Base-by-base conservation (phyloP, 352 stramenopile species). In the Phytophthora macrochlamydospora region DNA sequence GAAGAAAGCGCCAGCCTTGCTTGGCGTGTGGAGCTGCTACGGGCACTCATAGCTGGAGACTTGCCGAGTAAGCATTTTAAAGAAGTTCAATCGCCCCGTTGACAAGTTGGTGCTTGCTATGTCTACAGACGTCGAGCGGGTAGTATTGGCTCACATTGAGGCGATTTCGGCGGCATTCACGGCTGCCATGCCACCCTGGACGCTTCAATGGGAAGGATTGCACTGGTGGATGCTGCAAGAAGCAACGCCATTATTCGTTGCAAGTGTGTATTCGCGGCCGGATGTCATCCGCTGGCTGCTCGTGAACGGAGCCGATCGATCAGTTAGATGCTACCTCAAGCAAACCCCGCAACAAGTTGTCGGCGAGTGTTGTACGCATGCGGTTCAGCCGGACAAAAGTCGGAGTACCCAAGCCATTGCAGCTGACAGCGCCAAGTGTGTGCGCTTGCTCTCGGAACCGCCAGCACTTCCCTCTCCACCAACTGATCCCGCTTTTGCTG, bases 191-290 rank as follows among this genome's bases (percentile, higher is more conserved):
- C 79, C 78, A 8, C 28, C 65, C 18, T 88, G 78, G 76, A 75
- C 84, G 48, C 69, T 91, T 43, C 75, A 91, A 51, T 90, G 80
- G 76, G 84, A 92, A 62, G 86, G 76, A 1, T 59, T 87, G 51
- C 72, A 92, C 59, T 92, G 84, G 84, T 92, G 84, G 84, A 85
- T 91, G 67, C 64, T 93, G 28, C 69, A 84, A 38, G 69, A 82
- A 13, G 82, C 82, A 7, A 91, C 81, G 1, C 76, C 84, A 38
- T 69, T 93, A n/a, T 91, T 88, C 62, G 51, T 90, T 12, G 82
- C 84, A 30, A 78, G 79, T 24, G 74, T 71, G 5, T 91, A 89
- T 49, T 82, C 78, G 24, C 79, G 85, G 7, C 68, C 80, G n/a
- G 44, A 62, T 30, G 51, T 91, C 24, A 73, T 92, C 28, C 63